Conservation (phyloP, 140 eudicot genomes). For the Ambrosia hybrid region DNA sequence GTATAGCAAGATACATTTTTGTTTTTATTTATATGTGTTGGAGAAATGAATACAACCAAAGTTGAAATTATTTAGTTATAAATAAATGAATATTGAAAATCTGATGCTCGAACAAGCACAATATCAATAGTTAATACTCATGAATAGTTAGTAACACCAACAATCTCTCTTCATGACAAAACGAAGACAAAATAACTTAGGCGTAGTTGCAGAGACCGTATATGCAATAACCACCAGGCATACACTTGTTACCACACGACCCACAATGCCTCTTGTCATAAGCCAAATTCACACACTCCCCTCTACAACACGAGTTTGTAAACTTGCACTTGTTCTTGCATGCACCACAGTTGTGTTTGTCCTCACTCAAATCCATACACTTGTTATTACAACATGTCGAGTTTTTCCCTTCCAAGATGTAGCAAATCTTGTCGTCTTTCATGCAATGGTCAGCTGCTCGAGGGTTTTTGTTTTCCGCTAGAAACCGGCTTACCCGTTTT, state of each 20-base stretch:
- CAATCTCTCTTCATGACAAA: neutral
- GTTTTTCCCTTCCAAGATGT: constrained; percentile 37
- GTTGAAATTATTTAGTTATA: no score
- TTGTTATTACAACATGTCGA: constrained; percentile 67
- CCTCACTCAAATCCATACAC: constrained; percentile 41
- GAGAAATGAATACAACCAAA: no score
- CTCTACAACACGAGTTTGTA: constrained; percentile 50
- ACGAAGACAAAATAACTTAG: constrained; percentile 9
- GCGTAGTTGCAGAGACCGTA: constrained; percentile 72
- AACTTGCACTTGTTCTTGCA: constrained; percentile 39
- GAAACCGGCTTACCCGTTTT: constrained; percentile 50
- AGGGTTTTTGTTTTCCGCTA: constrained; percentile 41
- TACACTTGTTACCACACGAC: constrained; percentile 47
- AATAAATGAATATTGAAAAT: neutral
- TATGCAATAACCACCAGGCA: constrained; percentile 40
- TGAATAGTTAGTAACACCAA: neutral
- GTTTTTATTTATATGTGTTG: no score
- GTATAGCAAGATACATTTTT: no score
- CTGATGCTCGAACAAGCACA: constrained; percentile 5
- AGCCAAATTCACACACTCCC: constrained; percentile 54
- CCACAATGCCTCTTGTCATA: constrained; percentile 67
- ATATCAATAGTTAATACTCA: neutral
- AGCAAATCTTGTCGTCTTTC: constrained; percentile 47
- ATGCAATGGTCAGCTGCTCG: constrained; percentile 62
- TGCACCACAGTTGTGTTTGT: constrained; percentile 34